Conservation (phyloP, 179 eudicot genomes). For the Drosera spatulata region DNA sequence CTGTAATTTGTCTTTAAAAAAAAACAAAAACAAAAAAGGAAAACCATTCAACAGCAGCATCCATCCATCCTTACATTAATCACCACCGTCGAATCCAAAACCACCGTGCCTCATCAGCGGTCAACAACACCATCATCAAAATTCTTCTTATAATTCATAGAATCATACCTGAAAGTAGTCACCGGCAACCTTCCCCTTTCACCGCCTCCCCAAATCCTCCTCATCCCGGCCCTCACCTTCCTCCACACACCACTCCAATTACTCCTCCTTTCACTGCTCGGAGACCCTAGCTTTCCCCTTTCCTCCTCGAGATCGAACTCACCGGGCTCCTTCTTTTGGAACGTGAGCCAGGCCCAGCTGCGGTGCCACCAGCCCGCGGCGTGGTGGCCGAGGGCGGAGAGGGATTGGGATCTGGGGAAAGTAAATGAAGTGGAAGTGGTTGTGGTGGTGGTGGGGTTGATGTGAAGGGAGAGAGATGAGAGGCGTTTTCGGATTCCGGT, state of each 20-base stretch:
- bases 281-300: constrained; percentile 34
- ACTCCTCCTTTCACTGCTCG: constrained; percentile 31
- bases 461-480: constrained; percentile 36
- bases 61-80: neutral
- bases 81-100: neutral
- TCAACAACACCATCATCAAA: constrained; percentile 7
- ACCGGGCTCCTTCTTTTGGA: constrained; percentile 17
- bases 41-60: no score
- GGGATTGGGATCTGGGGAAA: constrained; percentile 29
- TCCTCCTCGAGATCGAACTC: constrained; percentile 29
- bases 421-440: constrained; percentile 31
- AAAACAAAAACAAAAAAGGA: no score
- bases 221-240: constrained; percentile 43
- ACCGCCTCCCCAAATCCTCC: constrained; percentile 30
- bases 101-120: constrained; percentile 2
- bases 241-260: constrained; percentile 42
- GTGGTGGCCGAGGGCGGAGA: constrained; percentile 26
- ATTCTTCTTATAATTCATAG: neutral
- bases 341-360: constrained; percentile 58
- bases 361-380: constrained; percentile 68
- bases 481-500: constrained; percentile 26
- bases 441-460: constrained; percentile 21
- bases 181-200: constrained; percentile 38
- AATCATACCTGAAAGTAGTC: constrained; percentile 32
- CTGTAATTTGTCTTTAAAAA: no score